These are phyloP conservation scores for Elymus sibiricus DNA, from an alignment of 176 grass and related monocot species.

Conservation along the genomic window DNA sequence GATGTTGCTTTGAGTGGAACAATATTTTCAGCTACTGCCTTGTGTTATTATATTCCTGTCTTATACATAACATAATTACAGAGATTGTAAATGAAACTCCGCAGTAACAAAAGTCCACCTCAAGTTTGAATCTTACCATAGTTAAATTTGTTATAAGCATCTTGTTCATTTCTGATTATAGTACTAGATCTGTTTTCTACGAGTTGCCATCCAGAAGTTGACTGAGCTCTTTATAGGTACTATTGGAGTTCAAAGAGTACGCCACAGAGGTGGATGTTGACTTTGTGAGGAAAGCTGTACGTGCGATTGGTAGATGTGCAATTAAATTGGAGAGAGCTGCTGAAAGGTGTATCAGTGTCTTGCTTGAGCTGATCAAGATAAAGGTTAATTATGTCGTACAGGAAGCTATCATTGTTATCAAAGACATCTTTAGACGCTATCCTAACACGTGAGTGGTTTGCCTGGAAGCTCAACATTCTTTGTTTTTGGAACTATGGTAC, in stretches of 20 bases:
- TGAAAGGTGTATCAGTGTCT: conserved; percentile 91
- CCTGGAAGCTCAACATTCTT: conserved; percentile 9
- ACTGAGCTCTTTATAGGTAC: conserved; percentile 54
- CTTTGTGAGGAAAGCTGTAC: conserved; percentile 98
- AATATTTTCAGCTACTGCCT: not conserved
- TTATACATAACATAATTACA: not conserved
- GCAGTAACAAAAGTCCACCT: not conserved
- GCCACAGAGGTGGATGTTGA: conserved; percentile 99
- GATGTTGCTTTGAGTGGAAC: not conserved
- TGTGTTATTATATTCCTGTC: conserved; percentile 1
- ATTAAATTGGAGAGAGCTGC: conserved; percentile 98
- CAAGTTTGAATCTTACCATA: not conserved
- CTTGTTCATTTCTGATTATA: not conserved
- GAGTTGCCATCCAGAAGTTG: conserved; percentile 25
- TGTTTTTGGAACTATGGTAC: not conserved
- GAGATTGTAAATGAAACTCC: not conserved
- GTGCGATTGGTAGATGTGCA: conserved; percentile 95
- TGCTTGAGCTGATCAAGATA: conserved; percentile 99
- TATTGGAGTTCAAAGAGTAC: conserved; percentile 98
- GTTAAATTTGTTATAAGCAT: not conserved
- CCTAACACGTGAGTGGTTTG: conserved; percentile 85
- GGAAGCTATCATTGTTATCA: conserved; percentile 99
- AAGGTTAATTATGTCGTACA: conserved; percentile 99
- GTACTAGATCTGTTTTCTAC: conserved; percentile 18
- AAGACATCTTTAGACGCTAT: conserved; percentile 99